These are phyloP conservation scores for Phytophthora colocasiae DNA, from an alignment of 352 stramenopile species.

Conservation along the genomic window DNA sequence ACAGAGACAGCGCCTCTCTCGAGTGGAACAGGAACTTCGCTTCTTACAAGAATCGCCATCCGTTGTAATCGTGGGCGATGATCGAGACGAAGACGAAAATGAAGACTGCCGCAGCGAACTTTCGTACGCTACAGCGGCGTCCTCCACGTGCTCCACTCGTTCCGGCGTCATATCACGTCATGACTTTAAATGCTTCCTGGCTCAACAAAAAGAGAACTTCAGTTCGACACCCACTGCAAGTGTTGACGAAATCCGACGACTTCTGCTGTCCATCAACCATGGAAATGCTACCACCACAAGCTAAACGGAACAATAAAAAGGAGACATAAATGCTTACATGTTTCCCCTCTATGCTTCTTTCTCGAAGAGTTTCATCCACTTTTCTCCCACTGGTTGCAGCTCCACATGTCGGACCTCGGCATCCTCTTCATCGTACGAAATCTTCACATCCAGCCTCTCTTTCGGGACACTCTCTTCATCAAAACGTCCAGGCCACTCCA, in stretches of 20 bases:
- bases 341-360: not conserved
- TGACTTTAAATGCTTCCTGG: slow-evolving; percentile 61
- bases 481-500: slow-evolving; percentile 84
- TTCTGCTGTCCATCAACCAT: slow-evolving; percentile 50
- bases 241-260: slow-evolving; percentile 49
- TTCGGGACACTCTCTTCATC: slow-evolving; percentile 41
- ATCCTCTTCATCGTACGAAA: slow-evolving; percentile 60
- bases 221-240: slow-evolving; percentile 42
- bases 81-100: slow-evolving; percentile 37
- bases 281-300: not conserved
- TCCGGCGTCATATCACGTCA: slow-evolving; percentile 65
- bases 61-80: slow-evolving; percentile 55
- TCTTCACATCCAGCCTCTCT: slow-evolving; percentile 64
- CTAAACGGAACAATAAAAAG: not conserved
- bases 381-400: slow-evolving; percentile 50
- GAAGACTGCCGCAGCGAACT: slow-evolving; percentile 52
- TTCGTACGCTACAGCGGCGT: slow-evolving; percentile 52
- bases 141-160: slow-evolving; percentile 57
- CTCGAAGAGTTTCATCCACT: slow-evolving; percentile 42
- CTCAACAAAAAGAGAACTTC: slow-evolving; percentile 43
- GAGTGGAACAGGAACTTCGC: slow-evolving; percentile 63
- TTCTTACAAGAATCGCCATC: slow-evolving; percentile 56
- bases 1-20: slow-evolving; percentile 51
- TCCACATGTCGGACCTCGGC: slow-evolving; percentile 46
- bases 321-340: too few relatives aligned